A percentile compares a stretch with the other conserved stretches of the same genome.
These are phyloP conservation scores for Brassica incana DNA, from an alignment of 345 rosid genomes.

Conservation along the genomic window DNA sequence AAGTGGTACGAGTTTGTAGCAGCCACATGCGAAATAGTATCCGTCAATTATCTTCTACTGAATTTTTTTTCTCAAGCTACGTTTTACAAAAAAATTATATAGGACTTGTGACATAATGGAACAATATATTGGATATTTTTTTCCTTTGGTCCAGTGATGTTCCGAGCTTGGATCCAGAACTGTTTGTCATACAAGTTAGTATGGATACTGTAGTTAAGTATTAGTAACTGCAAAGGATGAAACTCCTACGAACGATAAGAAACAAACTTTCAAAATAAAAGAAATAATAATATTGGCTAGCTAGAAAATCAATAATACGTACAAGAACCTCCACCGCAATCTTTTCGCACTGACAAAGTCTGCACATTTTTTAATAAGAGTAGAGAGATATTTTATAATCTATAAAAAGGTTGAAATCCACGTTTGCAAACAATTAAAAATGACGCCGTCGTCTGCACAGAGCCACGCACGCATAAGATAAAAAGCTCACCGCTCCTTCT, in stretches of 20 bases:
- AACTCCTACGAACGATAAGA: background rate
- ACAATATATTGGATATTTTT: background rate
- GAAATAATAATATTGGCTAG: background rate
- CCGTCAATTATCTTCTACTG: background rate
- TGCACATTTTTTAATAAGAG: background rate
- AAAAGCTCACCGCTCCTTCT: background rate
- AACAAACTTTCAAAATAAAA: background rate
- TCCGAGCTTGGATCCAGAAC: background rate
- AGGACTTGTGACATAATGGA: background rate
- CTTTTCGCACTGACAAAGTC: conserved; percentile 4
- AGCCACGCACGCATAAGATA: background rate
- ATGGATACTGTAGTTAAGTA: background rate
- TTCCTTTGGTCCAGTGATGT: background rate
- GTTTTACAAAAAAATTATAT: background rate
- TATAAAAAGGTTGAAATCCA: background rate
- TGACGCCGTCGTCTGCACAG: conserved; percentile 29
- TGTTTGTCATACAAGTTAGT: background rate
- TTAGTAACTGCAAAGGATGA: background rate
- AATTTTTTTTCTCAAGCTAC: background rate
- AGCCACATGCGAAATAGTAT: conserved; percentile 13
- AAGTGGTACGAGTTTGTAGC: background rate
- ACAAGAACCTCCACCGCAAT: background rate
- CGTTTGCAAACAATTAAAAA: conserved; percentile 8
- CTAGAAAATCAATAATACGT: background rate
- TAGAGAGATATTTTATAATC: background rate